These are phyloP conservation scores for Moesziomyces sp. DNA, from an alignment of 1,284 basidiomycete genomes.

Conservation along the genomic window DNA sequence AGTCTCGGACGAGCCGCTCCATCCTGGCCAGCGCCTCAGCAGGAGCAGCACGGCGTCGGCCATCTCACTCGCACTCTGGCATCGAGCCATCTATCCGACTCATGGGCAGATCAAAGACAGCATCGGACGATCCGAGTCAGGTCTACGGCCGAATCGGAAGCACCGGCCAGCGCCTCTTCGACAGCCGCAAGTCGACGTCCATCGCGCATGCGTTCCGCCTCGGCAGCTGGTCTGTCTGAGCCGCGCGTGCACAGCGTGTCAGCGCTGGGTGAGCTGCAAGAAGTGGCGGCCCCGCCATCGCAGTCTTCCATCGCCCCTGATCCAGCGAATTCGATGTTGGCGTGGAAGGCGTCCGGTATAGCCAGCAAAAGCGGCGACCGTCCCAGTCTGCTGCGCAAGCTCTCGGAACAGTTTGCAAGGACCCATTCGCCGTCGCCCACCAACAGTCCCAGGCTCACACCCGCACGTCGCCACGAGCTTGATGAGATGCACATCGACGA, in stretches of 20 bases:
- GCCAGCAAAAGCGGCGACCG: conserved; percentile 3
- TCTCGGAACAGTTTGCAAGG: conserved; percentile 33
- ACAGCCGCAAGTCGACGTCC: conserved; percentile 1
- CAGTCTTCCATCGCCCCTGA: conserved; percentile 7
- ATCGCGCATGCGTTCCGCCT: conserved; percentile 29
- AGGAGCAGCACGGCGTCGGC: background rate
- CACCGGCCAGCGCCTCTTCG: conserved; percentile 1
- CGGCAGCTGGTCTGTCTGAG: conserved; percentile 28
- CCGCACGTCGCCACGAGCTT: conserved; percentile 8
- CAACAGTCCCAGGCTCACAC: conserved; percentile 20
- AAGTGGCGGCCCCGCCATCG: background rate
- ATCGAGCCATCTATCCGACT: background rate
- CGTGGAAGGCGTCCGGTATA: background rate
- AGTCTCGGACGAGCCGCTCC: background rate
- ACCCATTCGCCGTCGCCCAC: conserved; percentile 29
- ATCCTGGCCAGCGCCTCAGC: background rate
- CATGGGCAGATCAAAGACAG: too few species aligned
- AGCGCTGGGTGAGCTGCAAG: conserved; percentile 26
- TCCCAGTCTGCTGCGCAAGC: conserved; percentile 33
- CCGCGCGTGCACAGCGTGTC: conserved; percentile 38
- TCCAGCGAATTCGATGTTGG: conserved; percentile 1
- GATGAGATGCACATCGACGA: conserved; percentile 13
- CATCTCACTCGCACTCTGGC: conserved; percentile 9
- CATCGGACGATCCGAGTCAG: background rate
- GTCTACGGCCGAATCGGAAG: background rate